Conservation (phyloP, 306 rosid species). For the Lotus japonicus region DNA sequence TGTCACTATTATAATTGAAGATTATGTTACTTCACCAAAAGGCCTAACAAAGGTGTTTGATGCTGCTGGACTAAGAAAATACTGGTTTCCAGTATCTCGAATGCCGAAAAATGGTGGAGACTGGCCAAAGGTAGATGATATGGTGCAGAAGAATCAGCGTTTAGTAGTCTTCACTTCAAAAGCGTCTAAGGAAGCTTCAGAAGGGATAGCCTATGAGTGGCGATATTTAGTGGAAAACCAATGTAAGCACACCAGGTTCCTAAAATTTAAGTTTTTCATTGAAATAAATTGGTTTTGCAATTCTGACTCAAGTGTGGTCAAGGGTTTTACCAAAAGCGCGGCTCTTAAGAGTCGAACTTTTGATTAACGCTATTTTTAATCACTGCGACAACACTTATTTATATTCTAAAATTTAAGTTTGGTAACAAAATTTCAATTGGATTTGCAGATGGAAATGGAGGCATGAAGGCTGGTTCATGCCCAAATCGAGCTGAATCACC, state of each 20-base stretch:
- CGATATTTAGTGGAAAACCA: conserved; percentile 82
- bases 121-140: conserved; percentile 80
- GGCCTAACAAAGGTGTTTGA: conserved; percentile 83
- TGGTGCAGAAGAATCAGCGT: conserved; percentile 76
- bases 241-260: conserved; percentile 41
- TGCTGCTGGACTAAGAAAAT: conserved; percentile 80
- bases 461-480: conserved; percentile 66
- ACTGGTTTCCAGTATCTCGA: conserved; percentile 82
- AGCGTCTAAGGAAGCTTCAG: conserved; percentile 60
- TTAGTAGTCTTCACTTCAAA: conserved; percentile 87
- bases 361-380: too few species aligned
- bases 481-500: conserved; percentile 62
- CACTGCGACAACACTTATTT: too few species aligned
- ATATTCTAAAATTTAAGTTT: too few species aligned
- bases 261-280: too few species aligned
- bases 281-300: too few species aligned
- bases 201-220: conserved; percentile 96
- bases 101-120: conserved; percentile 84
- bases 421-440: neutral
- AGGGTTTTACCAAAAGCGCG: too few species aligned
- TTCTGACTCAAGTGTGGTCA: too few species aligned
- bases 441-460: conserved; percentile 56
- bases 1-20: conserved; percentile 79
- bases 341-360: too few species aligned
- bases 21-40: conserved; percentile 79